Base-by-base conservation (phyloP, 768 basidiomycete genomes). In the Suillus plorans region DNA sequence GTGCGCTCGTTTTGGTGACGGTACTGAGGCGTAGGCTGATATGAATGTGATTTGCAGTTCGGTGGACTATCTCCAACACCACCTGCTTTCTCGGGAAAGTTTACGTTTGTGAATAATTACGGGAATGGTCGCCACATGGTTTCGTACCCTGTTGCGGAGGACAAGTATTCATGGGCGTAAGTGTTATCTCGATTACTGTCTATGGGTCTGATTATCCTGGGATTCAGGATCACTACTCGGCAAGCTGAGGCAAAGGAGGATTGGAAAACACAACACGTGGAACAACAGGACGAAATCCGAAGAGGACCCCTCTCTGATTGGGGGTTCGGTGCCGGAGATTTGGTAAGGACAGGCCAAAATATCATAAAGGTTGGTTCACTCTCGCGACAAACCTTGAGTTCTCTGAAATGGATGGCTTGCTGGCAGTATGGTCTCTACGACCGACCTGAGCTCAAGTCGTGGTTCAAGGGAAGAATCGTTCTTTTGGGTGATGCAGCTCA, bases 401-500 rank as follows among this genome's bases (percentile, higher is more conserved):
- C n/a, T 25, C 64, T 64, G n/a, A 65, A 31, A 62, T 41, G 28
- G 2, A 36, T 49, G 31, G 20, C 14, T 37, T 20, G n/a, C 28
- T 28, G 50, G 25, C 41, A 81, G 80, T 81, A 75, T 65, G 82
- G 80, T 6, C 62, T 82, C 59, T 82, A 82, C 66, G 80, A 81
- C 66, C 79, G 81, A 20, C 78, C 79, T 9, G 78, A 80, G 53
- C 68, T 82, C 34, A 65, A 70, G 36, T 69, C 74, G 4, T 83
- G 82, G 82, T 76, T 81, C 66, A 73, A 75, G 45, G 79, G 78
- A 31, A 74, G 81, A 14, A 77, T 82, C 13, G 73, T 80, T 9
- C 74, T 83, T 44, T 71, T 81, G 13, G 81, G 82, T 8, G 82
- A 82, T 67, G 81, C 80, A 8, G 82, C 81, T 5, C 81, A 82